Evolutionary conservation across 2,329 filamentous ascomycete genomes (phyloP).

Genomic region (Neofusicoccum sp.): DNA sequence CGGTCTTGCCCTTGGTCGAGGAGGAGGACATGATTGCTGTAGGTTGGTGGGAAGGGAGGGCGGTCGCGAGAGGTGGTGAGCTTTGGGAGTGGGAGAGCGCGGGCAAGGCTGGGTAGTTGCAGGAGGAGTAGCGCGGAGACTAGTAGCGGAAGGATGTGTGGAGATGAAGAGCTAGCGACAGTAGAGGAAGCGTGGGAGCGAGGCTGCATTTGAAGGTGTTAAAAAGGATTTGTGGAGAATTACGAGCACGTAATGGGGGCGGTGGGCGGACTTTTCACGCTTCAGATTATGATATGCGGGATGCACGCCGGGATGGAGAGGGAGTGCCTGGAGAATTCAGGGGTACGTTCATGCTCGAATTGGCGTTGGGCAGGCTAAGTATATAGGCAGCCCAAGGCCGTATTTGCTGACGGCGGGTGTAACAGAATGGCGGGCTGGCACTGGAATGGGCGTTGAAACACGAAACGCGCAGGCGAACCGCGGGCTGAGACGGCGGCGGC

Average conservation of each 20-base stretch:
- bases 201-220: constrained; percentile 8
- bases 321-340: constrained; percentile 9
- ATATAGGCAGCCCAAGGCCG: not conserved
- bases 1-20: not conserved
- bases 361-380: not conserved
- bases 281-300: constrained; percentile 16
- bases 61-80: not conserved
- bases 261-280: constrained; percentile 3
- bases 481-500: not conserved
- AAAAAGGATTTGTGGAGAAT: constrained; percentile 15
- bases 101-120: not conserved
- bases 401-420: not conserved
- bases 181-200: not conserved
- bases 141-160: not conserved
- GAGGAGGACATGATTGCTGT: constrained; percentile 1
- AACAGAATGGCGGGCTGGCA: not conserved
- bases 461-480: not conserved
- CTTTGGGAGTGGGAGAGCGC: not conserved
- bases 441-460: not conserved
- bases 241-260: not conserved
- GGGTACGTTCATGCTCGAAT: constrained; percentile 4
- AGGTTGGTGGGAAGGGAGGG: not conserved
- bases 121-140: not conserved
- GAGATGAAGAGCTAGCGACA: not conserved
- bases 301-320: constrained; percentile 8